phyloP scores from a whole-genome alignment of 1,284 basidiomycete genomes.

The Trichosporon inkin region DNA sequence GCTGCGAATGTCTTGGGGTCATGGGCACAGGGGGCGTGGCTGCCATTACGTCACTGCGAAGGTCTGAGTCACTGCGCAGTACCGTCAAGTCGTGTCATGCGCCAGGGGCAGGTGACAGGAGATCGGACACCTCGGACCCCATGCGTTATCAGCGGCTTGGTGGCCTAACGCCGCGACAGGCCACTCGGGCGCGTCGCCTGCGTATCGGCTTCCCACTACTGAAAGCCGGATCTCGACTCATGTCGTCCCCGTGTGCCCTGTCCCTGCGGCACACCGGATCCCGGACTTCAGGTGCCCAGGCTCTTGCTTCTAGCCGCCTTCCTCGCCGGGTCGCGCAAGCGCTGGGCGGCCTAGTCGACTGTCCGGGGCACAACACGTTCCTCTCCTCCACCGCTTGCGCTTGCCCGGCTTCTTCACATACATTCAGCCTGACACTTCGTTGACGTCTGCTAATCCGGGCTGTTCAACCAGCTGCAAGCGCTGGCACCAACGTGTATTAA shows the following conservation, averaged over 20 bases:
- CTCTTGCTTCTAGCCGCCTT: too few species aligned
- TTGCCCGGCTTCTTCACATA: background rate
- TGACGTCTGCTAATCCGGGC: background rate
- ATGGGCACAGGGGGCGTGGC: too few species aligned
- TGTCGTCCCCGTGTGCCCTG: too few species aligned
- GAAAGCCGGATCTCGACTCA: too few species aligned
- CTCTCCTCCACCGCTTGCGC: background rate
- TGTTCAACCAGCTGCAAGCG: background rate
- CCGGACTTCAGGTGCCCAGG: too few species aligned
- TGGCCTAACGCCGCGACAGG: background rate
- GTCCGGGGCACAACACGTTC: background rate
- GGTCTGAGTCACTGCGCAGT: background rate
- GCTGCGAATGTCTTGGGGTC: too few species aligned
- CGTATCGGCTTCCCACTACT: too few species aligned
- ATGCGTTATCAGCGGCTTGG: background rate
- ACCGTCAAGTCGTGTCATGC: background rate
- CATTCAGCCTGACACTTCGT: background rate
- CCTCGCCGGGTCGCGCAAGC: background rate
- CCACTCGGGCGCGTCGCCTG: too few species aligned
- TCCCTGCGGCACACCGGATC: too few species aligned
- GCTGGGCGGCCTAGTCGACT: background rate
- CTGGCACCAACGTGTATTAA: background rate
- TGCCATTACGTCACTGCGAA: background rate
- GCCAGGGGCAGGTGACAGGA: background rate
- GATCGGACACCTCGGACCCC: slow-evolving; percentile 1